A percentile compares a stretch with the other conserved stretches of the same genome.
These are phyloP conservation scores for Acacia melanoxylon DNA, from an alignment of 306 rosid species.

Conservation along the genomic window DNA sequence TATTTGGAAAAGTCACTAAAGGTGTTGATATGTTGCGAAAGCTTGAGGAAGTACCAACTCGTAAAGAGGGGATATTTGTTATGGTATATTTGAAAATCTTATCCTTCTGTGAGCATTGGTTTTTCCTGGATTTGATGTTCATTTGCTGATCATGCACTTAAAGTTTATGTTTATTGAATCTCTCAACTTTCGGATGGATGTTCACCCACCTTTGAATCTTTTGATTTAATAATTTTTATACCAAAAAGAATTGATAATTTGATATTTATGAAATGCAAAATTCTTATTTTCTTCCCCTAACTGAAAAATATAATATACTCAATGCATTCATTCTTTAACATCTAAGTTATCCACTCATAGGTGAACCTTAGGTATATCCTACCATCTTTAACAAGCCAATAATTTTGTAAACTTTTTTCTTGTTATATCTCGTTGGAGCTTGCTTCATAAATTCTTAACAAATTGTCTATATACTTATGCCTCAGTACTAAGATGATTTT, in stretches of 20 bases:
- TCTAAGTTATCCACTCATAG: background rate
- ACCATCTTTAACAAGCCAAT: background rate
- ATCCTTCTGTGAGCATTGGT: slow-evolving; percentile 26
- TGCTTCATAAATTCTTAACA: slow-evolving; percentile 8
- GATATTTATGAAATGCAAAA: background rate
- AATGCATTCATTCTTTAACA: background rate
- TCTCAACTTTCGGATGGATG: background rate
- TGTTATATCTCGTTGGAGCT: slow-evolving; percentile 3
- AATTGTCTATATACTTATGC: slow-evolving; percentile 15
- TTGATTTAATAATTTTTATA: background rate
- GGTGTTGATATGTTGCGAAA: slow-evolving; percentile 79
- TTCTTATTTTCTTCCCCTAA: background rate
- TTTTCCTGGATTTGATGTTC: slow-evolving; percentile 23
- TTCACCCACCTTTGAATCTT: background rate
- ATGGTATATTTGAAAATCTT: slow-evolving; percentile 59
- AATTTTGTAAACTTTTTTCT: background rate
- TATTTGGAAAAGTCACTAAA: slow-evolving; percentile 91
- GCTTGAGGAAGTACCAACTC: slow-evolving; percentile 92
- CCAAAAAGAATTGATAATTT: background rate
- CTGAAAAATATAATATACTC: background rate
- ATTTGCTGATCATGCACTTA: slow-evolving; percentile 16
- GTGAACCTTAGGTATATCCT: background rate
- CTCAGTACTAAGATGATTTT: slow-evolving; percentile 17
- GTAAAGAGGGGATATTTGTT: slow-evolving; percentile 81
- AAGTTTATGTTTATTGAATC: slow-evolving; percentile 6